These are phyloP conservation scores for Pulveroboletus sp. DNA, from an alignment of 768 basidiomycete species.

Conservation along the genomic window DNA sequence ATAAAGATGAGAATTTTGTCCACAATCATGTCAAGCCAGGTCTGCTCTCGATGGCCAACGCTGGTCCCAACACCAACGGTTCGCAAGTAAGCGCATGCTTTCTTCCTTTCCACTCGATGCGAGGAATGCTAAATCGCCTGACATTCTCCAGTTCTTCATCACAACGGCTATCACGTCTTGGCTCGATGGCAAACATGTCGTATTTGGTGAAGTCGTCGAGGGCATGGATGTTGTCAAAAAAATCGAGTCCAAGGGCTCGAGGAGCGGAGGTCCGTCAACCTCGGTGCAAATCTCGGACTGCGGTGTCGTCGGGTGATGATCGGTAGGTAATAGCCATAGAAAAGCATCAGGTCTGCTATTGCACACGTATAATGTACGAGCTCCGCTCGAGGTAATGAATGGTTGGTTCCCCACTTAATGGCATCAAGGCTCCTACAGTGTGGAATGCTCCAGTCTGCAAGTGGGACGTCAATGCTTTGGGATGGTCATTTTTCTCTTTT, in stretches of 20 bases:
- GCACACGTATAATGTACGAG: neutral
- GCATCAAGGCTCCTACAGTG: no score
- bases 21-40: constrained; percentile 61
- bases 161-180: constrained; percentile 72
- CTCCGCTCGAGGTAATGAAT: constrained; percentile 4
- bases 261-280: constrained; percentile 25
- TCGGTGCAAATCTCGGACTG: constrained; percentile 52
- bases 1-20: constrained; percentile 67
- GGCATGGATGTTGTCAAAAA: constrained; percentile 42
- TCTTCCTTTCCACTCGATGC: neutral
- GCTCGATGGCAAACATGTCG: constrained; percentile 45
- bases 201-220: constrained; percentile 47
- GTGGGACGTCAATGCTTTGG: no score
- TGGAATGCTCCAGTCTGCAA: no score
- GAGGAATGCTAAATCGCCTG: neutral
- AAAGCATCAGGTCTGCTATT: neutral
- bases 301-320: constrained; percentile 45
- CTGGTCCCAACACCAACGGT: constrained; percentile 78
- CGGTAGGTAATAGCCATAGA: neutral
- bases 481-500: no score
- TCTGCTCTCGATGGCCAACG: constrained; percentile 85
- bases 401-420: neutral
- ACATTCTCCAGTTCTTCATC: constrained; percentile 59
- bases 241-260: constrained; percentile 36
- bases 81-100: constrained; percentile 51